Conservation (phyloP, 1,284 basidiomycete genomes). For the Inonotus obliquus region DNA sequence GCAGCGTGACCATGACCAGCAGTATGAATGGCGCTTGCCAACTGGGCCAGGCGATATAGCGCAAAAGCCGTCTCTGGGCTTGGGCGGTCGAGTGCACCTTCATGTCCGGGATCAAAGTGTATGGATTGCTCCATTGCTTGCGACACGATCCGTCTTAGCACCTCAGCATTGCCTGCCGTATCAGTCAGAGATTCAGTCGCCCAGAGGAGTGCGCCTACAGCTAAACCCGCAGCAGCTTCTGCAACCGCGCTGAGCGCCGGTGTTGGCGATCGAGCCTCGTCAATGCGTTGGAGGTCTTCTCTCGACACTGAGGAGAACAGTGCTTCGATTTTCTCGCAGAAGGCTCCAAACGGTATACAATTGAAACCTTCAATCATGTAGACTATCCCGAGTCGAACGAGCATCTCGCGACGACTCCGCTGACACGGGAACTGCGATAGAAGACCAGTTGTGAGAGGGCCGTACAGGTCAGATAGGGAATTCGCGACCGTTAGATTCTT, state of each 20-base stretch:
- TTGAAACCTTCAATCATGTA: not conserved
- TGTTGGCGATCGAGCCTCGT: not conserved
- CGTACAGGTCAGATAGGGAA: not conserved
- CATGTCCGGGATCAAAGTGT: not conserved
- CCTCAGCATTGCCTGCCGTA: not conserved
- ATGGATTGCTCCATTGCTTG: not conserved
- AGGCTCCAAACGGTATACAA: conserved; percentile 2
- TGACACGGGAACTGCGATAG: not conserved
- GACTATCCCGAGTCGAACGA: not conserved
- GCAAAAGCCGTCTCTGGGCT: not conserved
- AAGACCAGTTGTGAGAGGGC: not conserved
- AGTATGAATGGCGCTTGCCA: conserved; percentile 6
- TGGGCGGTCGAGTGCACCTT: not conserved
- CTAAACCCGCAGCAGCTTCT: conserved; percentile 7
- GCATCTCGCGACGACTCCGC: not conserved
- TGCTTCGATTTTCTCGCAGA: conserved; percentile 3
- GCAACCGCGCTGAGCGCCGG: conserved; percentile 5
- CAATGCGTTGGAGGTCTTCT: not conserved
- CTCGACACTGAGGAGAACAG: not conserved
- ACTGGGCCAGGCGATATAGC: conserved; percentile 5
- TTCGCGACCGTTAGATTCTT: too few relatives aligned
- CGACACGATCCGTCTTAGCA: not conserved
- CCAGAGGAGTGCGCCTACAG: conserved; percentile 12
- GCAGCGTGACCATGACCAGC: conserved; percentile 14
- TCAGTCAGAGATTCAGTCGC: not conserved